A percentile compares a stretch with the other conserved stretches of the same genome.
Conservation (phyloP, 805 yeast genomes). For the Wickerhamomyces alni region DNA sequence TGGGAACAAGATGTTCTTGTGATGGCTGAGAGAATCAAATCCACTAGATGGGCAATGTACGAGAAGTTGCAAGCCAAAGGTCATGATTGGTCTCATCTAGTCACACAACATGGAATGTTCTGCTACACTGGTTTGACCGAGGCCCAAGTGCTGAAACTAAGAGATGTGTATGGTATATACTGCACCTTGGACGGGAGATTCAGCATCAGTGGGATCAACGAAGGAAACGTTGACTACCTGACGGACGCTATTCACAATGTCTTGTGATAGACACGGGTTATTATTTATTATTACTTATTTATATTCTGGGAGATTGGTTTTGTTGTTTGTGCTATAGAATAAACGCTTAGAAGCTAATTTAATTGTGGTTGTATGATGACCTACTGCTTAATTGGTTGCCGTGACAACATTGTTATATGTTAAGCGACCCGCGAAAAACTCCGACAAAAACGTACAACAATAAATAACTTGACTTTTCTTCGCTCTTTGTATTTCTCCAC, state of each 20-base stretch:
- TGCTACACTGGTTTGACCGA: conserved; percentile 78
- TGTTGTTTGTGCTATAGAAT: background rate
- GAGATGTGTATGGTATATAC: conserved; percentile 70
- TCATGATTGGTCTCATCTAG: conserved; percentile 80
- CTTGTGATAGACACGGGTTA: conserved; percentile 29
- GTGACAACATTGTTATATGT: no score
- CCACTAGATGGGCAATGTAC: conserved; percentile 62
- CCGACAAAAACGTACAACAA: no score
- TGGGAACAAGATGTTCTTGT: conserved; percentile 79
- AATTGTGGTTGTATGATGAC: no score
- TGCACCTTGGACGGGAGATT: conserved; percentile 89
- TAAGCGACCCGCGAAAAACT: no score
- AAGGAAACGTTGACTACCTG: conserved; percentile 68
- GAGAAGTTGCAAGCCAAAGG: conserved; percentile 48
- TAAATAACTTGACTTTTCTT: no score
- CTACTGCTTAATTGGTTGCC: no score
- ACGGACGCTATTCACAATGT: conserved; percentile 50
- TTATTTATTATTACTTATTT: no score
- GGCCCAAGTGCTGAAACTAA: conserved; percentile 66
- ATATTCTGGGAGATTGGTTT: background rate
- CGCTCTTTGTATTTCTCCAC: no score
- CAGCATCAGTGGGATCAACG: conserved; percentile 84
- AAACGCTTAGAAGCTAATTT: no score
- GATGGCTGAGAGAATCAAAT: conserved; percentile 75
- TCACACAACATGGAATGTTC: conserved; percentile 94